Evolutionary conservation across 1,284 basidiomycete species (phyloP), one percentile per base, ranked within the genome.

Genomic region (Lentinula novae-zelandiae): DNA sequence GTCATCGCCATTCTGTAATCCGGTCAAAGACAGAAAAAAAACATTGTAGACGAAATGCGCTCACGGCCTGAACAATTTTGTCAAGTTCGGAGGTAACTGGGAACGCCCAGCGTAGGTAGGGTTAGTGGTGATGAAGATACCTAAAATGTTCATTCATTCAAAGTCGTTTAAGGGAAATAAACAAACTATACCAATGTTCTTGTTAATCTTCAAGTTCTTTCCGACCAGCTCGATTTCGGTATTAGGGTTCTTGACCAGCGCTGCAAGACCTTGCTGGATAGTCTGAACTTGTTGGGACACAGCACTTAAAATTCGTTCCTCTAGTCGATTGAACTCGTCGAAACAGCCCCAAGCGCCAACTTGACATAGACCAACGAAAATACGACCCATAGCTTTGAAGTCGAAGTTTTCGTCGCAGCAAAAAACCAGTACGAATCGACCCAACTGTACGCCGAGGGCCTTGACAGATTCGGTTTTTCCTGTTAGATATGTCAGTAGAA

Each of bases 401-500:
- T 99, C 98, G 74, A 99, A 99, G 0, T 94, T 98, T 75, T 99
- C 96, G 75, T 99, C 97, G 71, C 97, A 99, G 73, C 97, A 99
- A 80, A 99, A 99, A 36, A 99, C 97, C 53, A 99, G 81, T 17
- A 99, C 97, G 70, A 99, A 98, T 52, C 96, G 90, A 53, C 97
- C 97, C 6, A 99, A 87, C 70, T 98, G 96, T 1, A 98, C 94
- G 60, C 97, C 97, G 31, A 99, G 88, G 1, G 97, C 96, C 75
- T 99, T 99, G 72, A 99, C 97, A 0, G 96, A 99, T 75, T 99
- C 97, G 0, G 97, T 99, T 81, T 99, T 99, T 36, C 94, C 93
- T 91, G 64, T 13, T 54, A 22, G 52, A 31, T 38, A 13, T 2
- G 12, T 60, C 39, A 40, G 13, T 20, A 59, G 40, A 8, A 67